phyloP scores from a whole-genome alignment of 305 asterid species.

The Solanum chacoense region DNA sequence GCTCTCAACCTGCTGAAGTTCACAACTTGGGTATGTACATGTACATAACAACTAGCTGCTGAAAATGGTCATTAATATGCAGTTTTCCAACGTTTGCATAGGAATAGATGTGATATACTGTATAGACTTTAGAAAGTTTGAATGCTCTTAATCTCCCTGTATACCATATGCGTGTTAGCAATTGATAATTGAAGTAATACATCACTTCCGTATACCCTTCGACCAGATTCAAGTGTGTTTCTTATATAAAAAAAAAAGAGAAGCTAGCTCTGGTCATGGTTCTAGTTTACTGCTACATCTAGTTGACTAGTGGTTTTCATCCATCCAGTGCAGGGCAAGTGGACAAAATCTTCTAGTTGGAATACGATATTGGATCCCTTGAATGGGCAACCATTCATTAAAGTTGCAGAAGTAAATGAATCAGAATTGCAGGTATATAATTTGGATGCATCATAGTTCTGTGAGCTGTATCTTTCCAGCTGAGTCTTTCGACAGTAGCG shows the following conservation, averaged over 20 bases:
- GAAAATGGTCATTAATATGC: not conserved
- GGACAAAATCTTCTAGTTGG: slow-evolving; percentile 58
- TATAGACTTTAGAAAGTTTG: not conserved
- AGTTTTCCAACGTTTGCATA: not conserved
- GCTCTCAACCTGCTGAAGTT: slow-evolving; percentile 83
- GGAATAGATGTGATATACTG: not conserved
- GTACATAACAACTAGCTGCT: not conserved
- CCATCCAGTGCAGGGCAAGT: slow-evolving; percentile 72
- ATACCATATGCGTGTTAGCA: not conserved
- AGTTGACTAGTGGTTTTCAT: not conserved
- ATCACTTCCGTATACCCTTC: not conserved
- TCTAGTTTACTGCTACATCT: not conserved
- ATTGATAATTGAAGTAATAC: not conserved
- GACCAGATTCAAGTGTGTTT: not conserved
- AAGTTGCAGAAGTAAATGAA: slow-evolving; percentile 75
- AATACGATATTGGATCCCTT: slow-evolving; percentile 72
- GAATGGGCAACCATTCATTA: slow-evolving; percentile 87
- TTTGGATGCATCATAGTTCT: not conserved
- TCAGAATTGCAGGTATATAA: slow-evolving; percentile 48
- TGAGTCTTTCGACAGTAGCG: not conserved
- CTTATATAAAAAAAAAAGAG: not conserved
- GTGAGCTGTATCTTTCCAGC: not conserved
- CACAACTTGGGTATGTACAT: slow-evolving; percentile 57
- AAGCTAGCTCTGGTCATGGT: not conserved
- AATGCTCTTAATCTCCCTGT: not conserved